Evolutionary conservation across 768 basidiomycete genomes (phyloP), one percentile per base, ranked within the genome.

Genomic region (Gloeophyllum trabeum): DNA sequence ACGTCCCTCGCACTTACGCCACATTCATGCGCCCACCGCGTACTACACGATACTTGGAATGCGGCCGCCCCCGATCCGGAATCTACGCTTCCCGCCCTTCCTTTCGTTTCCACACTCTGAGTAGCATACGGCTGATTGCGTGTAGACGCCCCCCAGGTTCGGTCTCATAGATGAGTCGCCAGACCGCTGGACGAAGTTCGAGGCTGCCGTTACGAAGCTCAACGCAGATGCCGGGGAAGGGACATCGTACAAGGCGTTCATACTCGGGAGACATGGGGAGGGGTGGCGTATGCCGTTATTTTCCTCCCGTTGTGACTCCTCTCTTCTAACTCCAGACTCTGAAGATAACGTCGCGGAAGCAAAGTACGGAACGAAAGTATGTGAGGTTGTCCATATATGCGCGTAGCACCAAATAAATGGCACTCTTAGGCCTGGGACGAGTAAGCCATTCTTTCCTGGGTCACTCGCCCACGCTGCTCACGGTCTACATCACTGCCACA

Each of bases 241-340:
- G 2, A 63, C 62, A 19, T 58, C 58, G 7, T 79, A 78, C 61
- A 88, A 86, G 50, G 62, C 82, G 10, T 61, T 87, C 42, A 72
- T 80, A 44, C 56, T 86, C 2, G 73, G 71, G 2, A 64, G 85
- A 48, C 85, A 89, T 46, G 85, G 85, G 1, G 64, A 87, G 57
- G 85, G 82, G 42, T 73, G 68, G 50, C 83, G 83, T 84, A 56
- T 49, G 80, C 50, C 24, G 35, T 13, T 40, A 10, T 36, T 16
- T 32, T 32, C 10, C 16, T 16, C 16, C 28, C 16, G 28, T 32
- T n/a, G 28, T 10, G 28, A 16, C 10, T 32, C 16, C 16, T 16
- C 28, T 10, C 10, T 10, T 10, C 16, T 32, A 32, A 32, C 28
- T n/a, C 36, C 10, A 30, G 5, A 18, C 12, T 34, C 14, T 14